These are phyloP conservation scores for Nicotiana undulata DNA, from an alignment of 257 asterid genomes.

Conservation along the genomic window DNA sequence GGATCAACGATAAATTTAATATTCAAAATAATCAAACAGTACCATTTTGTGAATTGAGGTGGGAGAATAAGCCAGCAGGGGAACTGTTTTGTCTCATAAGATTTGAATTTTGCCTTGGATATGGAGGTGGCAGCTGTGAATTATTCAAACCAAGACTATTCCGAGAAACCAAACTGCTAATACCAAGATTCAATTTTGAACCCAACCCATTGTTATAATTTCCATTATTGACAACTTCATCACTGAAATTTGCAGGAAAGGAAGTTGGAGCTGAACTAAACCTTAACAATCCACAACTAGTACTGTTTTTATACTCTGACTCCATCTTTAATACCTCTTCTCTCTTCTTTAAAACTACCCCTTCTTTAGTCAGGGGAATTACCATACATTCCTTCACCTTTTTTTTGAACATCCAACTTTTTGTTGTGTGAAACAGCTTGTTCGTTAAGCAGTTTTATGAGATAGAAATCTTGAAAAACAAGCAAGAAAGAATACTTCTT, in stretches of 20 bases:
- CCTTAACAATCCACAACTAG: slow-evolving; percentile 46
- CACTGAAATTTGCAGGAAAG: slow-evolving; percentile 25
- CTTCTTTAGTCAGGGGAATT: slow-evolving; percentile 35
- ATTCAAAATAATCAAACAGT: neutral
- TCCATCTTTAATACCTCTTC: slow-evolving; percentile 32
- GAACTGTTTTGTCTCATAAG: slow-evolving; percentile 65
- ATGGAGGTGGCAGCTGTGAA: slow-evolving; percentile 60
- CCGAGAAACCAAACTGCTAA: neutral
- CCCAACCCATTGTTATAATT: slow-evolving; percentile 12
- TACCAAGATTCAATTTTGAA: slow-evolving; percentile 26
- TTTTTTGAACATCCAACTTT: no score
- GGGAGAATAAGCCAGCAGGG: slow-evolving; percentile 62
- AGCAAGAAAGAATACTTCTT: slow-evolving; percentile 21
- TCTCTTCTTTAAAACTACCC: neutral
- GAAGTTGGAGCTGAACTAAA: slow-evolving; percentile 76
- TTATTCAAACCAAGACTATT: slow-evolving; percentile 13
- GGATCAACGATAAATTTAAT: no score
- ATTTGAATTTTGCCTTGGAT: slow-evolving; percentile 41
- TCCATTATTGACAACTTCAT: slow-evolving; percentile 12
- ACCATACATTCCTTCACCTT: slow-evolving; percentile 39
- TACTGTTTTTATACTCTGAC: slow-evolving; percentile 14
- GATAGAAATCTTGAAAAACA: slow-evolving; percentile 32
- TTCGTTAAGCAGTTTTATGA: slow-evolving; percentile 33
- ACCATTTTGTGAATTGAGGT: slow-evolving; percentile 51
- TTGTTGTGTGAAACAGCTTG: slow-evolving; percentile 33